Percentiles rank a stretch among this genome's conserved stretches.
phyloP scores from a whole-genome alignment of 768 basidiomycete species.

The Serendipita vermifera region DNA sequence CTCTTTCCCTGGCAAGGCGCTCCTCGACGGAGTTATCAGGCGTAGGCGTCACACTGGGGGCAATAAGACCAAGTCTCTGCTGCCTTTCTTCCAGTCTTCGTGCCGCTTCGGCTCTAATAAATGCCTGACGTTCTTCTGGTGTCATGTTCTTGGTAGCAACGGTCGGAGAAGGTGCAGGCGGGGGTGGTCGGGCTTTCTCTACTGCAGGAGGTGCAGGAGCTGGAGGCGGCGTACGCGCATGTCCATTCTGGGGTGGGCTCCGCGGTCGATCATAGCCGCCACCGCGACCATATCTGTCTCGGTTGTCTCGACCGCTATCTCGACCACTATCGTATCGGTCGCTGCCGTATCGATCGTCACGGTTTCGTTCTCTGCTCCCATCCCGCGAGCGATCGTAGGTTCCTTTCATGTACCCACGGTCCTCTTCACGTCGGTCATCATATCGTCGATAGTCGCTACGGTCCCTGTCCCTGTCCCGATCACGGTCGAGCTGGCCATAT shows the following conservation, averaged over 20 bases:
- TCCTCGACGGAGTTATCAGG: constrained; percentile 78
- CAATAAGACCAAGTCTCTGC: constrained; percentile 62
- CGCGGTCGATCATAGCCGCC: constrained; percentile 25
- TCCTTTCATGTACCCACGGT: constrained; percentile 14
- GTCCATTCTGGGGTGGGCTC: constrained; percentile 26
- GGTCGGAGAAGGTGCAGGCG: constrained; percentile 37
- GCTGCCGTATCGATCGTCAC: constrained; percentile 13
- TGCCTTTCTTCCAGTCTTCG: constrained; percentile 73
- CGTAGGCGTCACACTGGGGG: constrained; percentile 16
- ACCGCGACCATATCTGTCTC: constrained; percentile 10
- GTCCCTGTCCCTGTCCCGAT: constrained; percentile 30
- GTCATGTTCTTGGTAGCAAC: constrained; percentile 55
- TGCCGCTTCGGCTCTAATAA: constrained; percentile 64
- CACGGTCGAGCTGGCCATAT: constrained; percentile 40
- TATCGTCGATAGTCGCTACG: constrained; percentile 31
- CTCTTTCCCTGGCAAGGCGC: constrained; percentile 70
- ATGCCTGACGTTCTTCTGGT: constrained; percentile 67
- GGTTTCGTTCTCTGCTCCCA: constrained; percentile 20
- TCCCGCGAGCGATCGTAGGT: constrained; percentile 32
- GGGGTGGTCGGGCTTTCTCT: constrained; percentile 14
- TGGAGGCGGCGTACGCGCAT: constrained; percentile 30
- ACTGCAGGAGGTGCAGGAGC: constrained; percentile 41
- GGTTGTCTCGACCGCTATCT: background rate
- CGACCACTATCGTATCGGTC: constrained; percentile 14
- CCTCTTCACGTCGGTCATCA: constrained; percentile 25